These are phyloP conservation scores for Ilyonectria robusta DNA, from an alignment of 2,329 filamentous ascomycete genomes.

Conservation along the genomic window DNA sequence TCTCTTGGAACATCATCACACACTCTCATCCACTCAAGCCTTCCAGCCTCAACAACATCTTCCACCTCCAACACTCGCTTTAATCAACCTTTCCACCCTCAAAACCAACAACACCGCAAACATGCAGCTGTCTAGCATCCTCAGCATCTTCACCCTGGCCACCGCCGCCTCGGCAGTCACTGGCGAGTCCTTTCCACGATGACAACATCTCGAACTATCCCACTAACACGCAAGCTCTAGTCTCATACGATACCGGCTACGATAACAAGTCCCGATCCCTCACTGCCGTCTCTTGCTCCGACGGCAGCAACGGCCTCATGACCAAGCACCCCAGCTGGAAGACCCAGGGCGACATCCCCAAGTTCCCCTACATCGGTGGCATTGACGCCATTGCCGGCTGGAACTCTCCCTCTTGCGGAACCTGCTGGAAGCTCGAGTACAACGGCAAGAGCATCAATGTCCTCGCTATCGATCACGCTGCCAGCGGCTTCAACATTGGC, in stretches of 20 bases:
- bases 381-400: conserved; percentile 65
- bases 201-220: not conserved
- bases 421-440: conserved; percentile 70
- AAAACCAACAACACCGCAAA: conserved; percentile 46
- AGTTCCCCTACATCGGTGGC: conserved; percentile 70
- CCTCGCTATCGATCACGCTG: conserved; percentile 68
- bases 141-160: conserved; percentile 57
- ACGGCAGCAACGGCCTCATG: conserved; percentile 77
- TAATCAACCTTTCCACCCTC: conserved; percentile 27
- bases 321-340: conserved; percentile 70
- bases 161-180: conserved; percentile 55
- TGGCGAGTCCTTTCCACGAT: conserved; percentile 42
- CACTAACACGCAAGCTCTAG: conserved; percentile 51
- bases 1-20: conserved; percentile 17
- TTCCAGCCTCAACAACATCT: conserved; percentile 8
- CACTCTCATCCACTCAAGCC: conserved; percentile 13
- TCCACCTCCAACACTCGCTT: conserved; percentile 14
- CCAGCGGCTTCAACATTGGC: conserved; percentile 68
- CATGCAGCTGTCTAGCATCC: conserved; percentile 61
- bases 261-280: conserved; percentile 72
- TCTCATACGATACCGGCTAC: conserved; percentile 82
- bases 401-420: conserved; percentile 71
- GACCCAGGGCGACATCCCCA: conserved; percentile 64
- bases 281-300: conserved; percentile 73
- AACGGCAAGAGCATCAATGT: conserved; percentile 66